phyloP scores from a whole-genome alignment of 225 moss, liverwort and hornwort genomes.

The Neckera pumila region DNA sequence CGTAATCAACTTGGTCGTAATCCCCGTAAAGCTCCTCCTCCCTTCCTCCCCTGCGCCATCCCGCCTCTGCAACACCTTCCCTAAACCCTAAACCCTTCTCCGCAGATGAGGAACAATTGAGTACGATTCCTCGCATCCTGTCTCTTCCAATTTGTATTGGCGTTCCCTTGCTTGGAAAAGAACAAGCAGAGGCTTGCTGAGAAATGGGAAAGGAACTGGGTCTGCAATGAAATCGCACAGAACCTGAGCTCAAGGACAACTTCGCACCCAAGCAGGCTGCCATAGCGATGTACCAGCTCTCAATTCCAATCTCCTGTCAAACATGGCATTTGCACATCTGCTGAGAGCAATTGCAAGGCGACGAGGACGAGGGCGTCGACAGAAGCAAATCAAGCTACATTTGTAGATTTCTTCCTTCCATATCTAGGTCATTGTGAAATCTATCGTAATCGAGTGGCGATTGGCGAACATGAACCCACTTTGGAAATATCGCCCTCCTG shows the following conservation, averaged over 20 bases:
- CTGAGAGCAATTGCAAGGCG: background rate
- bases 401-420: background rate
- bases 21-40: slow-evolving; percentile 63
- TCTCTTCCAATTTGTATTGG: background rate
- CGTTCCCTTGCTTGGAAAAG: background rate
- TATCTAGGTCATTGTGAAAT: background rate
- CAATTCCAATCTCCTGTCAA: background rate
- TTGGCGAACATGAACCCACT: background rate
- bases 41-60: background rate
- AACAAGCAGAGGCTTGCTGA: background rate
- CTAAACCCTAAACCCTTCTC: background rate
- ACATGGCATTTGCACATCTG: background rate
- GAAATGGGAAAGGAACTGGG: background rate
- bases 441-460: too few relatives aligned
- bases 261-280: background rate
- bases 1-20: slow-evolving; percentile 54
- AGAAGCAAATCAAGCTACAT: background rate
- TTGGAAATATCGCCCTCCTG: background rate
- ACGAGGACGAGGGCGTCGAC: background rate
- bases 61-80: background rate
- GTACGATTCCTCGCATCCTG: background rate
- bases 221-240: background rate
- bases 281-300: background rate
- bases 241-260: background rate
- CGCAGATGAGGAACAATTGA: background rate